Evolutionary conservation across 345 rosid species (phyloP).

Genomic region (Pugionium dolabratum): DNA sequence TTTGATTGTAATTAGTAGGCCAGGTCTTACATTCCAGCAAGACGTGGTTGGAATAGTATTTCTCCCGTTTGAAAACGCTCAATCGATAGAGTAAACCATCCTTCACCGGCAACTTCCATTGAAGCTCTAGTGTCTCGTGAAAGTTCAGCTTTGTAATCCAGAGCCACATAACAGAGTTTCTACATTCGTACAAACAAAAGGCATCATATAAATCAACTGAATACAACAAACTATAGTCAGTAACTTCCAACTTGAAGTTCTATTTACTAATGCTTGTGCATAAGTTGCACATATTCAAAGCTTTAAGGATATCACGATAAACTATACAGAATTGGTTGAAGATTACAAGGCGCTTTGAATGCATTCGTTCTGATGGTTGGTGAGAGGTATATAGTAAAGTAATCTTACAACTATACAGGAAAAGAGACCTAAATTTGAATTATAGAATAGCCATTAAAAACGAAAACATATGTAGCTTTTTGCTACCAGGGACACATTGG

Average conservation of each 20-base stretch:
- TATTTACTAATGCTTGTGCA: constrained; percentile 4
- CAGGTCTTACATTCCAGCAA: constrained; percentile 80
- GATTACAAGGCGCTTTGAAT: constrained; percentile 8
- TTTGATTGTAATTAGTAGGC: background rate
- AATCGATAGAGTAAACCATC: constrained; percentile 69
- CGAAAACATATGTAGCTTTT: constrained; percentile 13
- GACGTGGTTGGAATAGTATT: constrained; percentile 80
- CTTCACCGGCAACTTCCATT: constrained; percentile 64
- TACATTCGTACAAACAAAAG: constrained; percentile 42
- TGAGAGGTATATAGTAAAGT: background rate
- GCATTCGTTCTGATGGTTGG: background rate
- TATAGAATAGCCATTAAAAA: constrained; percentile 5
- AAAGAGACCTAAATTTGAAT: background rate
- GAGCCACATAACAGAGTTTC: constrained; percentile 90
- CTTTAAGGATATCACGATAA: background rate
- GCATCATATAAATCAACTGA: constrained; percentile 8
- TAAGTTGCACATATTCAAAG: constrained; percentile 17
- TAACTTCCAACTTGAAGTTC: background rate
- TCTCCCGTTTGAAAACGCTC: constrained; percentile 97
- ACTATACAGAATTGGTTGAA: constrained; percentile 6
- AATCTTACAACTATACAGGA: background rate
- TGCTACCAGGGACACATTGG: constrained; percentile 10
- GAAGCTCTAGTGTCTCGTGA: constrained; percentile 66
- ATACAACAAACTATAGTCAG: background rate
- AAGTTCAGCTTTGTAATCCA: constrained; percentile 73